Evolutionary conservation across 2,329 filamentous ascomycete species (phyloP).

Genomic region (Stemphylium beticola): DNA sequence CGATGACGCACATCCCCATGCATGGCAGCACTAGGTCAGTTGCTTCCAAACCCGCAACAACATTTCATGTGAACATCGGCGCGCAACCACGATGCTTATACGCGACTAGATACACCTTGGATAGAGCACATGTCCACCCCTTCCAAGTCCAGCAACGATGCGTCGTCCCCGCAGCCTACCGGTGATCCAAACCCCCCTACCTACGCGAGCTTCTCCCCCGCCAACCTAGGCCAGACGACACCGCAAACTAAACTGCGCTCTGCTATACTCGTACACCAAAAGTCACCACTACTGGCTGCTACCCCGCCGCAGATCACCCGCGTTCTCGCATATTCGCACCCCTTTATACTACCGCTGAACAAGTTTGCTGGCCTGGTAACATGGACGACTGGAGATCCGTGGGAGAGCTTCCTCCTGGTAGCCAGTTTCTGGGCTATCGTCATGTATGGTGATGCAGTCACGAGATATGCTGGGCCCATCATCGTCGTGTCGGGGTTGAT

Average conservation of each 20-base stretch:
- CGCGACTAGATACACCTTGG: constrained; percentile 49
- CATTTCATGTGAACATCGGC: constrained; percentile 5
- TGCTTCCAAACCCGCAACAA: constrained; percentile 18
- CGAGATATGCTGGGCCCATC: constrained; percentile 82
- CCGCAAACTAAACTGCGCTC: constrained; percentile 78
- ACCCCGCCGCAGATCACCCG: constrained; percentile 95
- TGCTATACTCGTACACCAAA: constrained; percentile 94
- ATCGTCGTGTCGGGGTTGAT: constrained; percentile 81
- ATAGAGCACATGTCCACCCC: constrained; percentile 51
- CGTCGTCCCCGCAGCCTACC: constrained; percentile 43
- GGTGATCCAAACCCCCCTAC: constrained; percentile 68
- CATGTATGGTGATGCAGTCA: constrained; percentile 83
- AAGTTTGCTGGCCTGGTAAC: constrained; percentile 83
- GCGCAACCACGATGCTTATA: constrained; percentile 37
- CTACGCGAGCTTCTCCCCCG: constrained; percentile 87
- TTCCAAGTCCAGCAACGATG: constrained; percentile 46
- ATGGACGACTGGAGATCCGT: constrained; percentile 92
- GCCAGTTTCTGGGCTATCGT: constrained; percentile 84
- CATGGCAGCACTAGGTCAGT: constrained; percentile 54
- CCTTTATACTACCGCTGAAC: constrained; percentile 89
- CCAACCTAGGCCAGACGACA: constrained; percentile 72
- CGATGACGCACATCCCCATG: constrained; percentile 48
- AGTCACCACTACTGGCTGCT: constrained; percentile 88
- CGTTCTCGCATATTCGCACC: constrained; percentile 93
- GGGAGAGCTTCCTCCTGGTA: constrained; percentile 94